Conservation (phyloP, 179 eudicot genomes). For the Monotropa hypopitys region DNA sequence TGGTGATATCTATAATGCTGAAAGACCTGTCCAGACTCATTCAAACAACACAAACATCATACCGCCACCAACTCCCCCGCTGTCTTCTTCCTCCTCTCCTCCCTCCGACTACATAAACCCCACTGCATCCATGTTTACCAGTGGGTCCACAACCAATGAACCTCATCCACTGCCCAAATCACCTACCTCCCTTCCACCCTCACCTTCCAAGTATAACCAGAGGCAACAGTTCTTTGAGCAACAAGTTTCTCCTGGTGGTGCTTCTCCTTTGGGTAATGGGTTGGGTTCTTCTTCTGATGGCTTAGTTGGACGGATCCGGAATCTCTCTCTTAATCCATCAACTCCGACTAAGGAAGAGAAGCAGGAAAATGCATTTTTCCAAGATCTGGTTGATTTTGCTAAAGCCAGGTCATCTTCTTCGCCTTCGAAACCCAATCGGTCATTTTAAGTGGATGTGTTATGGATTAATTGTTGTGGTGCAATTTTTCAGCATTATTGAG, state of each 20-base stretch:
- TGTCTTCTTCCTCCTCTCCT: slow-evolving; percentile 34
- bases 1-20: slow-evolving; percentile 46
- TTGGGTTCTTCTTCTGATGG: slow-evolving; percentile 55
- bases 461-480: not conserved
- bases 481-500: not conserved
- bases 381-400: slow-evolving; percentile 79
- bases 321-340: slow-evolving; percentile 51
- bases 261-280: slow-evolving; percentile 36
- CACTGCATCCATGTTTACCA: slow-evolving; percentile 38
- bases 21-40: slow-evolving; percentile 26
- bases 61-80: slow-evolving; percentile 18
- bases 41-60: slow-evolving; percentile 18
- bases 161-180: slow-evolving; percentile 23
- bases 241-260: slow-evolving; percentile 24
- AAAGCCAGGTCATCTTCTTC: slow-evolving; percentile 63
- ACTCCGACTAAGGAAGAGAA: slow-evolving; percentile 46
- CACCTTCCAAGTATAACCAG: slow-evolving; percentile 63
- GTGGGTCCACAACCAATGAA: slow-evolving; percentile 29
- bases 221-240: slow-evolving; percentile 72
- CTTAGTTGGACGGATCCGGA: slow-evolving; percentile 58
- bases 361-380: slow-evolving; percentile 61
- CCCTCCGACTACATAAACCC: slow-evolving; percentile 35
- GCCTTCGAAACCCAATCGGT: slow-evolving; percentile 34
- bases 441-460: slow-evolving; percentile 11
- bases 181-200: slow-evolving; percentile 61